Base-by-base conservation (phyloP, 495 filamentous ascomycete species). In the Podospora comata region DNA sequence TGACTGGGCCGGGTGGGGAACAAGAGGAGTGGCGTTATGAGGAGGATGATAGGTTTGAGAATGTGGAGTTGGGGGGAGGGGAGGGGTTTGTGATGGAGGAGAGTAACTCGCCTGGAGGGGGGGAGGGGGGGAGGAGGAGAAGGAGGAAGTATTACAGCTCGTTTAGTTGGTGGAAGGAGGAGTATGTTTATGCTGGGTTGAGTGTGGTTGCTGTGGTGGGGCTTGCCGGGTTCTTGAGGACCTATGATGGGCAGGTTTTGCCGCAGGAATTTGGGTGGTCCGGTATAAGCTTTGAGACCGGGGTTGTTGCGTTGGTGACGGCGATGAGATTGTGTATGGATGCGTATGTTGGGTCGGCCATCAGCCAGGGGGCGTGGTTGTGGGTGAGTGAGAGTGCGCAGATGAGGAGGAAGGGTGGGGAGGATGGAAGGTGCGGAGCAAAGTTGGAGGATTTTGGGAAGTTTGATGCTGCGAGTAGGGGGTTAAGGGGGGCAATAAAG, bases 301-400 rank as follows among this genome's bases (percentile, higher is more conserved):
- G 68, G 61, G 68, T 79, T 7, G 73, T 80, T 15, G 75, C 76
- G 16, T 61, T 80, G 44, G 77, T 79, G 68, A 77, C 75, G 16
- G 60, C 75, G 27, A 74, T 78, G 16, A 71, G 78, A 1, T 66
- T 78, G 4, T 76, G 74, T 16, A 72, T 80, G 34, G 78, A 73
- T 57, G 73, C 61, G 2, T 72, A 79, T 44, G 69, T 80, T 23
- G 76, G 78, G 64, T 67, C 72, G 1, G 73, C 74, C 15, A 30
- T 80, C 58, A 74, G 77, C 64, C 79, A 80, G 68, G 77, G 73
- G 18, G 77, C 76, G 5, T 80, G 78, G 79, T 71, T 79, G 7
- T 80, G 75, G 78, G 74, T 79, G 0, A 75, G 73, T 7, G 70
- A 74, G 48, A 72, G 69, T 30, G 71, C 72, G 16, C 78, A 79